Base-by-base conservation (phyloP, 2,329 filamentous ascomycete species). In the Hymenoscyphus fructigenus region DNA sequence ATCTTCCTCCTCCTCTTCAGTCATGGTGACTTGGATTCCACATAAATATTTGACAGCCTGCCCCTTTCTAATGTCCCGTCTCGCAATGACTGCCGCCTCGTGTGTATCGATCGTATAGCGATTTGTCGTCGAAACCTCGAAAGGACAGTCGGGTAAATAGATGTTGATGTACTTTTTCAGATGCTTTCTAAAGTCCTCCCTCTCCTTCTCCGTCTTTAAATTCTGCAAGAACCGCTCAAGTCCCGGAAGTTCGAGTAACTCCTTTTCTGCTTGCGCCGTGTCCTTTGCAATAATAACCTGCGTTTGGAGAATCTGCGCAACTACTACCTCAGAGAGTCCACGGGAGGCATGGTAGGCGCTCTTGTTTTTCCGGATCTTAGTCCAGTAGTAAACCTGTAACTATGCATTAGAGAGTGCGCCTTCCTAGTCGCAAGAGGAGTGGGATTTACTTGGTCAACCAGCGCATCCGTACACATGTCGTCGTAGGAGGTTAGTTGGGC, bases 101-200 rank as follows among this genome's bases (percentile, higher is more conserved):
- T 96, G 91, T 34, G 89, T 91, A 62, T 88, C 88, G 29, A 98
- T 93, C 5, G 93, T 97, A 79, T 98, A 99, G 62, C 95, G 89
- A 76, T 98, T 98, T 41, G 95, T 98, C 2, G 88, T 91, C 20
- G 91, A 90, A 71, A 99, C 93, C 77, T 99, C 95, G 79, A 95
- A 98, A 0, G 94, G 92, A 74, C 92, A 97, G 72, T 98, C 94
- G 3, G 93, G 91, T 50, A 94, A 84, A 79, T 98, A 98, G 68
- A 97, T 94, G 68, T 91, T 90, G 75, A 96, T 88, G 78, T 99
- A 99, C 72, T 93, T 92, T 69, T 90, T 90, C 69, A 98, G 81
- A 76, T 99, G 95, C 29, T 86, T 85, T 69, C 85, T 85, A 75
- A 98, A 98, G 76, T 96, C 92, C 57, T 93, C 89, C 78, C 90